Conservation (phyloP, 2,329 filamentous ascomycete species). For the Fonsecaea monophora region DNA sequence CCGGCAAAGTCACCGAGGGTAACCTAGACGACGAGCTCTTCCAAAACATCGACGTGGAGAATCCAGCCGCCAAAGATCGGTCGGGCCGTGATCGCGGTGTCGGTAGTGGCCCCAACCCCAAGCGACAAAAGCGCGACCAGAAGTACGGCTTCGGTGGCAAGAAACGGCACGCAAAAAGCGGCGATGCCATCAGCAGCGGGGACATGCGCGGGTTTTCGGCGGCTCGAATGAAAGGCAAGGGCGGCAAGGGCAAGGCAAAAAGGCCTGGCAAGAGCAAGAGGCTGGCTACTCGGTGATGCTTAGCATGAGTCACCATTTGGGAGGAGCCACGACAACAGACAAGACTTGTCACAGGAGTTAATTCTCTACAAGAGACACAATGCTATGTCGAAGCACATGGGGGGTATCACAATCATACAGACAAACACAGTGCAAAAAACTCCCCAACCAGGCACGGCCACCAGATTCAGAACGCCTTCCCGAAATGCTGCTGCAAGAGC, state of each 20-base stretch:
- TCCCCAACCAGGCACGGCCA: constrained; percentile 2
- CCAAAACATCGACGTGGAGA: constrained; percentile 56
- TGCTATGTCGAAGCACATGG: constrained; percentile 11
- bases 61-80: constrained; percentile 49
- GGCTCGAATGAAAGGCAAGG: constrained; percentile 73
- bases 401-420: constrained; percentile 36
- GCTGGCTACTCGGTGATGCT: constrained; percentile 42
- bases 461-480: constrained; percentile 16
- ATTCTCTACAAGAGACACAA: constrained; percentile 3
- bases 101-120: constrained; percentile 51
- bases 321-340: background rate
- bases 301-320: background rate
- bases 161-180: constrained; percentile 90
- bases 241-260: constrained; percentile 42
- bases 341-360: background rate
- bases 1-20: constrained; percentile 74
- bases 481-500: background rate
- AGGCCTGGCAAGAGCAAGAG: constrained; percentile 61
- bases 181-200: constrained; percentile 80
- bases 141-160: constrained; percentile 97
- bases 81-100: constrained; percentile 49
- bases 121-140: constrained; percentile 91
- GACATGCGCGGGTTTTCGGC: constrained; percentile 81
- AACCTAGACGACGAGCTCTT: constrained; percentile 66
- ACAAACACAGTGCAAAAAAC: constrained; percentile 13